Conservation (phyloP, 2,329 filamentous ascomycete species). For the Immersiporthe knoxdaviesiana region DNA sequence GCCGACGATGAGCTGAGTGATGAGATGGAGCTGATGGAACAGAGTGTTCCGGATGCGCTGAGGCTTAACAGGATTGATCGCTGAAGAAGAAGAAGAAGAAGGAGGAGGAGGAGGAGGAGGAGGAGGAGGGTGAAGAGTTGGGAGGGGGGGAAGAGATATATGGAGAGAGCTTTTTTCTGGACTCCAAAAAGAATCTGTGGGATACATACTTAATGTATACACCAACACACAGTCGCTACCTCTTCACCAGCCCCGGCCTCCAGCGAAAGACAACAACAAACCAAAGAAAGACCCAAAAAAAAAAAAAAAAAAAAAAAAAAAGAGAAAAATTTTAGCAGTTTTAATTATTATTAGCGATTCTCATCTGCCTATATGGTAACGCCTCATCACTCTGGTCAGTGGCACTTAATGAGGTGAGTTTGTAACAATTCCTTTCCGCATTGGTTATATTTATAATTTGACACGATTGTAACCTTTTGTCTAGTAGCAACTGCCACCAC, state of each 20-base stretch:
- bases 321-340: neutral
- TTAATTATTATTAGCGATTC: neutral
- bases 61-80: neutral
- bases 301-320: neutral
- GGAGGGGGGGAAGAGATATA: neutral
- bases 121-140: no score
- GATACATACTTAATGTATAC: neutral
- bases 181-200: no score
- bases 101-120: no score
- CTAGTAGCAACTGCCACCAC: no score
- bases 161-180: neutral
- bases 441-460: no score
- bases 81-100: neutral
- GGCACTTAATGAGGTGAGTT: no score
- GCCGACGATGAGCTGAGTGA: slow-evolving; percentile 24
- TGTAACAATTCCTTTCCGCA: no score
- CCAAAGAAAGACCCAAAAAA: no score
- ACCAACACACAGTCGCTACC: neutral
- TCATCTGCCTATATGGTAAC: neutral
- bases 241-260: neutral
- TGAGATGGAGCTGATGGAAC: slow-evolving; percentile 28
- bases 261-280: neutral
- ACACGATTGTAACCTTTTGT: no score
- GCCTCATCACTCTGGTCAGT: no score
- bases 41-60: slow-evolving; percentile 1